A percentile compares a stretch with the other conserved stretches of the same genome.
phyloP scores from a whole-genome alignment of 2,329 filamentous ascomycete species.

The Cercospora sp. region DNA sequence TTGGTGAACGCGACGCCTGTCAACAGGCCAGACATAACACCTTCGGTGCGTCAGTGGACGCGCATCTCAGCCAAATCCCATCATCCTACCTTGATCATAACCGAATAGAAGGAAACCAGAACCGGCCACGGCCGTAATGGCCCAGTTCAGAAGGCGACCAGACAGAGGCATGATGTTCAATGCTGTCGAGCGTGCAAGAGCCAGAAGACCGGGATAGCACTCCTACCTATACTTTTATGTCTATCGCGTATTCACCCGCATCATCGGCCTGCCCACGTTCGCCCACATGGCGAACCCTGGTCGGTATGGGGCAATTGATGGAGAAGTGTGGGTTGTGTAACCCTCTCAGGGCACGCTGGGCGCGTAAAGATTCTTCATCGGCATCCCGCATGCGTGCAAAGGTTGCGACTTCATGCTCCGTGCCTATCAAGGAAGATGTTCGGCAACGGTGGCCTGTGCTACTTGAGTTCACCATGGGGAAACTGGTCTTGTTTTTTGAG shows the following conservation, averaged over 20 bases:
- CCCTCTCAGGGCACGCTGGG: background rate
- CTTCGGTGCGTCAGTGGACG: background rate
- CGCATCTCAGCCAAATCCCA: background rate
- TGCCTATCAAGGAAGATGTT: background rate
- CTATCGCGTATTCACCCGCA: background rate
- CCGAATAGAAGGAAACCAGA: conserved; percentile 24
- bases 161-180: conserved; percentile 17
- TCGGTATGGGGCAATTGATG: conserved; percentile 5
- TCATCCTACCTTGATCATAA: conserved; percentile 20
- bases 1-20: conserved; percentile 20
- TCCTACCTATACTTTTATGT: background rate
- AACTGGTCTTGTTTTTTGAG: background rate
- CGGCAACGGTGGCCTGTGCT: background rate
- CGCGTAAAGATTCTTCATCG: background rate
- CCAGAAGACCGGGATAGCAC: background rate
- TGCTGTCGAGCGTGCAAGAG: background rate
- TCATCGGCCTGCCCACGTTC: background rate
- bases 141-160: conserved; percentile 22
- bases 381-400: background rate
- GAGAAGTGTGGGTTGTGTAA: conserved; percentile 4
- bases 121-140: conserved; percentile 24
- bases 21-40: conserved; percentile 21
- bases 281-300: conserved; percentile 2
- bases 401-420: background rate
- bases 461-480: background rate